Evolutionary conservation across 495 filamentous ascomycete species (phyloP), one percentile per base, ranked within the genome.

Genomic region (Trichoderma orchidacearum): DNA sequence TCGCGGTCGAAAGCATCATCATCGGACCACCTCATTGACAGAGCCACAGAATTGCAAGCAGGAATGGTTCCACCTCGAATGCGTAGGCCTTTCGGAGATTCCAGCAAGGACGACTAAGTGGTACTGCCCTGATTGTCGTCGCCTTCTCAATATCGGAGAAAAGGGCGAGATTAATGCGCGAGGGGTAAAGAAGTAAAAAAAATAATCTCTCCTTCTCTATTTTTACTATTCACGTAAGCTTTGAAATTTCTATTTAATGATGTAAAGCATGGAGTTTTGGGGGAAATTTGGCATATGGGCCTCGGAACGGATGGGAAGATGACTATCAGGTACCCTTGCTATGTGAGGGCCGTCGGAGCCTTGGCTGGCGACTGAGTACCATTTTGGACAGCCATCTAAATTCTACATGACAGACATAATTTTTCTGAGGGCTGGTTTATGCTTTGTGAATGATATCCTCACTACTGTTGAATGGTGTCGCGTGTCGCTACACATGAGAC

Each of bases 61-160:
- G 56, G 89, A 94, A 72, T 96, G 92, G 92, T 97, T 97, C 71
- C 92, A 97, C 67, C 82, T 97, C 25, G 80, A 84, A 57, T 97
- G 92, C 60, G 85, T 97, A 34, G 87, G 84, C 27, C 72, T 97
- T 32, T 53, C 51, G 5, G 51, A 53, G 11, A 80, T 85, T 55
- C 91, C 87, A 25, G 79, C 81, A 9, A 77, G 87, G 21, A 85
- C 85, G 53, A 85, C 83, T 11, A 94, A 94, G 73, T 97, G 92
- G 92, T 97, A 90, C 65, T 96, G 92, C 67, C 92, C 92, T 5
- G 85, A 90, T 11, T 96, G 90, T 64, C 78, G 87, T 30, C 72
- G 82, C 53, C 75, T 80, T 58, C 76, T 90, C 32, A 79, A 81
- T 48, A 85, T 80, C 53, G 78, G 77, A 34, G 75, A 75, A 65